Evolutionary conservation across 306 rosid species (phyloP).

Genomic region (Prunus mume): DNA sequence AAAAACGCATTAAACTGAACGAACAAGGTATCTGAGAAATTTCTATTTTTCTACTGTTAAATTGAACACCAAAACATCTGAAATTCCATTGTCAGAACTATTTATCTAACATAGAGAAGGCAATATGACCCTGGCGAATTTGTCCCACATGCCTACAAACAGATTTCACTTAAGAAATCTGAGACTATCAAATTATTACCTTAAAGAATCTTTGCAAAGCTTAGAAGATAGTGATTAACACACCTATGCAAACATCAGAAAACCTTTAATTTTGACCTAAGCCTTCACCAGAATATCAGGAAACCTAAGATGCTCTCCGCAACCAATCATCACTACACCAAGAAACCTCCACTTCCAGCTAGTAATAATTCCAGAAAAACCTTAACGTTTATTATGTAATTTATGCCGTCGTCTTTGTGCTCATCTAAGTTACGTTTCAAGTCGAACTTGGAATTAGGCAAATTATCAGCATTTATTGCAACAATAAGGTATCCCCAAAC

Average conservation of each 20-base stretch:
- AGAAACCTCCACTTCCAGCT: neutral
- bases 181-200: neutral
- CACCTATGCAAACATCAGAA: neutral
- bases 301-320: neutral
- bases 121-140: neutral
- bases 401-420: neutral
- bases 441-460: neutral
- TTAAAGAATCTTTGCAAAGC: neutral
- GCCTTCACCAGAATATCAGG: neutral
- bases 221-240: neutral
- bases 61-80: slow-evolving; percentile 1
- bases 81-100: neutral
- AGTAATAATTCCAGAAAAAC: neutral
- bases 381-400: neutral
- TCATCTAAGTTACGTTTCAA: neutral
- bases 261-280: neutral
- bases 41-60: neutral
- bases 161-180: neutral
- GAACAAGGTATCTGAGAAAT: too few species aligned
- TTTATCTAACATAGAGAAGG: neutral
- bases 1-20: neutral
- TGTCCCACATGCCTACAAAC: neutral
- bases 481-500: neutral
- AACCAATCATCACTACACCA: neutral
- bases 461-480: neutral